A percentile compares a stretch with the other conserved stretches of the same genome.
phyloP scores from a whole-genome alignment of 164 flowering plant species.

The Piper longum region DNA sequence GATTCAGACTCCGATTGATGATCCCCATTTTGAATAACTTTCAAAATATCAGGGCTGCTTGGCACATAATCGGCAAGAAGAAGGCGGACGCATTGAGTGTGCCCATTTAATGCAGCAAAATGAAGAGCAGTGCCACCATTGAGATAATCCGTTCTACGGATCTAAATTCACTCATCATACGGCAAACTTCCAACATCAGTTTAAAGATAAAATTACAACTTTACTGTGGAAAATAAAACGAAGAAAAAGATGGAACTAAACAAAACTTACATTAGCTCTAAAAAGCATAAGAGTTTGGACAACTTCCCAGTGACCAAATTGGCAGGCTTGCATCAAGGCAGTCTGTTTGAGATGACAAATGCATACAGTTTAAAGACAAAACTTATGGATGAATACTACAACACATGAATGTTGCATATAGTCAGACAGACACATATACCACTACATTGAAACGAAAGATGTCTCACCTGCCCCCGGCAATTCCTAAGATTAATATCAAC shows the following conservation, averaged over 20 bases:
- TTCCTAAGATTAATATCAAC: slow-evolving; percentile 86
- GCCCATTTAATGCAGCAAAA: slow-evolving; percentile 89
- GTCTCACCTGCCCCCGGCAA: slow-evolving; percentile 80
- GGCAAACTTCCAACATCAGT: not conserved
- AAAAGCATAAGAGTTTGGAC: slow-evolving; percentile 70
- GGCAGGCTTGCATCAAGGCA: slow-evolving; percentile 99
- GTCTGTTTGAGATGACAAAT: slow-evolving; percentile 35
- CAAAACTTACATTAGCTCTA: slow-evolving; percentile 63
- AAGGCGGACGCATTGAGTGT: slow-evolving; percentile 74
- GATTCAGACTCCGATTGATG: slow-evolving; percentile 15
- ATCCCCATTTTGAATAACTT: slow-evolving; percentile 21
- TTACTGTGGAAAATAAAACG: not conserved
- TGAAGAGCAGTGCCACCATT: slow-evolving; percentile 96
- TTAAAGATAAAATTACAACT: not conserved
- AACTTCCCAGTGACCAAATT: slow-evolving; percentile 97
- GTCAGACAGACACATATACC: too few species aligned
- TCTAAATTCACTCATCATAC: slow-evolving; percentile 21
- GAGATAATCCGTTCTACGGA: slow-evolving; percentile 79
- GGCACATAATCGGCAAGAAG: slow-evolving; percentile 81
- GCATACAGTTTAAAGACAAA: not conserved
- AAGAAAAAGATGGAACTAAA: not conserved
- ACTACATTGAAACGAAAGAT: not conserved
- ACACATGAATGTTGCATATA: too few species aligned
- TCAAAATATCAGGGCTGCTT: slow-evolving; percentile 46
- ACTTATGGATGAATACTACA: not conserved